Evolutionary conservation across 2,329 filamentous ascomycete species (phyloP).

Genomic region (Ceratocystis cacaofunesta): DNA sequence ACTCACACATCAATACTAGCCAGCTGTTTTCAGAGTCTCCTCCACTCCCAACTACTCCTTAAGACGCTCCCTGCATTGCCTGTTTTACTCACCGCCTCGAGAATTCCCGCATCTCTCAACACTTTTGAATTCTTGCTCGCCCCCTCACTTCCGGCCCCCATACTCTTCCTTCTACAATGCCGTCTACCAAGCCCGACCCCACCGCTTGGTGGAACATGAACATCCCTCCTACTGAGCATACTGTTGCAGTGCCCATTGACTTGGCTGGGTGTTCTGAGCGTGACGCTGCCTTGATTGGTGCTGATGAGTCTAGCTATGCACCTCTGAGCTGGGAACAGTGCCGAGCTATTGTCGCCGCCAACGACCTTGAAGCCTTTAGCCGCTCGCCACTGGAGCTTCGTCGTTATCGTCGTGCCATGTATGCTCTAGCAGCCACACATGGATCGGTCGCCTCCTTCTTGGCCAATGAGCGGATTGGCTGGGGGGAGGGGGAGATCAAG

Average conservation of each 20-base stretch:
- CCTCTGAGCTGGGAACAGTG: slow-evolving; percentile 57
- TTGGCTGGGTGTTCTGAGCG: slow-evolving; percentile 50
- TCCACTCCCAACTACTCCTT: background rate
- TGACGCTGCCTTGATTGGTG: slow-evolving; percentile 54
- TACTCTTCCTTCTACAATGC: background rate
- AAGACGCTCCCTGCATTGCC: background rate
- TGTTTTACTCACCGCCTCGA: background rate
- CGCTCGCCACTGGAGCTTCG: slow-evolving; percentile 62
- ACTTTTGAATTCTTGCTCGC: background rate
- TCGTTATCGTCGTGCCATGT: slow-evolving; percentile 59
- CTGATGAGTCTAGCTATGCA: slow-evolving; percentile 50
- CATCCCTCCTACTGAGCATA: slow-evolving; percentile 46
- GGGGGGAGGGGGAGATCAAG: slow-evolving; percentile 30
- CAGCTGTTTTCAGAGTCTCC: background rate
- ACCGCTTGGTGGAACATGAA: slow-evolving; percentile 73
- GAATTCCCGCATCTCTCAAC: background rate
- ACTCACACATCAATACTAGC: background rate
- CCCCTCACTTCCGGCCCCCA: background rate
- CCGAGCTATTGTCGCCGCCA: slow-evolving; percentile 42
- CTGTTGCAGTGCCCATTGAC: slow-evolving; percentile 55
- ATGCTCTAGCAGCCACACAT: slow-evolving; percentile 47
- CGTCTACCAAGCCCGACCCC: slow-evolving; percentile 7
- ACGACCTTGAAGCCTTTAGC: slow-evolving; percentile 62
- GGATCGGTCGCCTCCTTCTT: slow-evolving; percentile 71
- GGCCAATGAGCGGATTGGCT: slow-evolving; percentile 51